Evolutionary conservation across 2,329 filamentous ascomycete genomes (phyloP).

Genomic region (Calycina herbarum): DNA sequence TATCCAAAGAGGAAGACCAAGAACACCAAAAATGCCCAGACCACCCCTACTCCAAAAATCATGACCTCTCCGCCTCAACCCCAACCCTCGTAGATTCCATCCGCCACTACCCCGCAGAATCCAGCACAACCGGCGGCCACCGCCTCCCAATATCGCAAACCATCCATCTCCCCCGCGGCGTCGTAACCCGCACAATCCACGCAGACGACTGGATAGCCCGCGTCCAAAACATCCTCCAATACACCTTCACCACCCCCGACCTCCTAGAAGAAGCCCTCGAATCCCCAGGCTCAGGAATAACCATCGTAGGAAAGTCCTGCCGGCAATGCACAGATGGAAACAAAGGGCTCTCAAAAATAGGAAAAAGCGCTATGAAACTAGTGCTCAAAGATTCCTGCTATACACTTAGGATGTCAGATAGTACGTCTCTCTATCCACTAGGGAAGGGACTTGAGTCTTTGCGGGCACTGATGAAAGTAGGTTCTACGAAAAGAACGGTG

Average conservation of each 20-base stretch:
- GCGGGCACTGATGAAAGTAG: neutral
- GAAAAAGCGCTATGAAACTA: conserved; percentile 23
- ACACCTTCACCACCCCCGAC: conserved; percentile 24
- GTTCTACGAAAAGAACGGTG: neutral
- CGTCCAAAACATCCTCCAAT: conserved; percentile 21
- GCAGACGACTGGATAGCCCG: conserved; percentile 12
- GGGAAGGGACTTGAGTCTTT: neutral
- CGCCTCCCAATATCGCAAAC: neutral
- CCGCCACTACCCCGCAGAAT: neutral
- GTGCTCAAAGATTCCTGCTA: conserved; percentile 26
- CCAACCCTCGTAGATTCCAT: neutral
- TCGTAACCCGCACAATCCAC: neutral
- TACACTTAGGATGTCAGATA: conserved; percentile 17
- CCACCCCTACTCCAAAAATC: neutral
- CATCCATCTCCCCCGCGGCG: neutral
- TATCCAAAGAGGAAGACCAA: no score
- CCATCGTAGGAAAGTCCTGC: conserved; percentile 19
- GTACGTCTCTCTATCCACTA: conserved; percentile 1
- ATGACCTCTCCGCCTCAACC: neutral
- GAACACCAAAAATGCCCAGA: neutral
- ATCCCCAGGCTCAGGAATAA: conserved; percentile 21
- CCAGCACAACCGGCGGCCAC: neutral
- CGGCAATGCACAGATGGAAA: conserved; percentile 24
- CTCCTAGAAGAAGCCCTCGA: conserved; percentile 30
- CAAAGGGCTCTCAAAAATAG: conserved; percentile 22